Conservation (phyloP, 2,329 filamentous ascomycete species). For the Escovopsis sp. region DNA sequence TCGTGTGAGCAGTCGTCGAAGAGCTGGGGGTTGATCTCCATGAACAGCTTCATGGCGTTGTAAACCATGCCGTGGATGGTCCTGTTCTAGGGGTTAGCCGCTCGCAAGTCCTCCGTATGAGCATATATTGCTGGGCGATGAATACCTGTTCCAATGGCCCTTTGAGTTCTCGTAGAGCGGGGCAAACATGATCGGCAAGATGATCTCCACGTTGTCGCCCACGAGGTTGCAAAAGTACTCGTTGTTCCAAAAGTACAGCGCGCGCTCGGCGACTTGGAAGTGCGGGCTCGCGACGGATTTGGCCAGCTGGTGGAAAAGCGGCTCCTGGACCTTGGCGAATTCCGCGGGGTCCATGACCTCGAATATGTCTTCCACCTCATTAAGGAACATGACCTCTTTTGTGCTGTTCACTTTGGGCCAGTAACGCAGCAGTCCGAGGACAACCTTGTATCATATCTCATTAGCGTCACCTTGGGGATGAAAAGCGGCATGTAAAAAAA, state of each 20-base stretch:
- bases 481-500: too few species aligned
- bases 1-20: slow-evolving; percentile 98
- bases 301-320: slow-evolving; percentile 89
- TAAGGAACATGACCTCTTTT: slow-evolving; percentile 99
- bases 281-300: slow-evolving; percentile 97
- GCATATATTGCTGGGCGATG: not conserved
- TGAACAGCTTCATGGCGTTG: slow-evolving; percentile 99
- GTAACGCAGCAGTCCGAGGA: slow-evolving; percentile 84
- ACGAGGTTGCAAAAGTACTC: slow-evolving; percentile 99
- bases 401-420: slow-evolving; percentile 99
- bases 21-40: slow-evolving; percentile 97
- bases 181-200: slow-evolving; percentile 97
- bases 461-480: not conserved
- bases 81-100: slow-evolving; percentile 34
- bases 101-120: not conserved
- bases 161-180: slow-evolving; percentile 98
- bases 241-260: slow-evolving; percentile 99
- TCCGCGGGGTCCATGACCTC: slow-evolving; percentile 99
- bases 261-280: slow-evolving; percentile 95
- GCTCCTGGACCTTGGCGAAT: slow-evolving; percentile 97
- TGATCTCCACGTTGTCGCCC: slow-evolving; percentile 97
- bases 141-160: slow-evolving; percentile 93
- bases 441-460: slow-evolving; percentile 43
- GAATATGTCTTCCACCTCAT: slow-evolving; percentile 98
- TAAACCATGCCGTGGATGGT: slow-evolving; percentile 99